Base-by-base conservation (phyloP, 192 early-diverging fungal genomes). In the Chytriomyces confervae region DNA sequence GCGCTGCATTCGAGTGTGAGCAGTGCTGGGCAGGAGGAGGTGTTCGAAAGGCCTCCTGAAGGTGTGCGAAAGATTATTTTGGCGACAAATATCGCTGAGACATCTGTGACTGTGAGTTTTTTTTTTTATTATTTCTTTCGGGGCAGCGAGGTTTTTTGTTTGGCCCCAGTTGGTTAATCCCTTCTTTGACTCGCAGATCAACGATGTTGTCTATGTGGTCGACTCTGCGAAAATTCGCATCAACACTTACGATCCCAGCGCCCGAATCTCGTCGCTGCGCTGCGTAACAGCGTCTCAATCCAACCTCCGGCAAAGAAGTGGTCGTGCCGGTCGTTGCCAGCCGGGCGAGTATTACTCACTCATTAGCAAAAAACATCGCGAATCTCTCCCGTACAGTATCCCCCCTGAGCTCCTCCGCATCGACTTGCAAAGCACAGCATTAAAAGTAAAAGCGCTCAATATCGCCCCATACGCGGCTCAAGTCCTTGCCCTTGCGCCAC, bases 271-370 rank as follows among this genome's bases (percentile, higher is more conserved):
- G 6, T 81, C 84, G n/a, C 57, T 87, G 62, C 74, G 49, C 45
- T 80, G 78, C 27, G 81, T 85, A 16, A 81, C 75, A 65, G 82
- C 72, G 6, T 62, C 77, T 16, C 71, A 80, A 72, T 87, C 86
- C 23, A 87, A 87, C 68, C 29, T 87, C 44, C 44, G 77, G 8
- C 85, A 94, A 77, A 84, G 96, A n/a, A 83, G 87, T 48, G 96
- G 95, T n/a, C 91, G 95, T 67, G 96, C 96, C 6, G 96, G 96
- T 10, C 88, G 96, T 24, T 88, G 91, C 8, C 90, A 90, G 65
- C 87, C 87, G 20, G 96, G 83, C 69, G 53, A 81, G 47, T 87
- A 87, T 74, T 87, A 79, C 70, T 84, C 90, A 69, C 84, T 45
- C 79, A 82, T 76, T 81, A 92, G 53, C 80, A 85, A 29, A 82